Base-by-base conservation (phyloP, 2,329 filamentous ascomycete genomes). In the Ascochyta lentis region DNA sequence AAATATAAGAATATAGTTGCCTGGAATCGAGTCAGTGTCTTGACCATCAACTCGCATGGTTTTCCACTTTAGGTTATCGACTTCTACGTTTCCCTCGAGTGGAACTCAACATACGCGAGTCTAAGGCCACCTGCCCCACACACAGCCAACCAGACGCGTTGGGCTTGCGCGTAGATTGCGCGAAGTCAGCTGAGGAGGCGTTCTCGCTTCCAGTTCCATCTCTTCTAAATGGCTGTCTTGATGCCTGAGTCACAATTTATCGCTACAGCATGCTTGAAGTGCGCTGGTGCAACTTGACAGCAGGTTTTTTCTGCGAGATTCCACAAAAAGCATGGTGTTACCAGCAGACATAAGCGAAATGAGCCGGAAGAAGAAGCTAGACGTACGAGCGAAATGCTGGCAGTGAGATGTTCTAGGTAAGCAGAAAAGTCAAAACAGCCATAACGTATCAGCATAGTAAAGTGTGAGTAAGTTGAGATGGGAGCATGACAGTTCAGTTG, bases 121-220 rank as follows among this genome's bases (percentile, higher is more conserved):
- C 27, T 19, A 16, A 43, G 29, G 41, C 46, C 37, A 12, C 24
- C 22, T 26, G 19, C 19, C 15, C 8, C 12, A 24, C 23, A 15
- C 3, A 12, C 35, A 42, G 31, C 42, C 24, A 43, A 47, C 27
- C 42, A 34, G n/a, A 43, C 31, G 47, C 42, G 42, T 39, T 8
- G 38, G 38, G n/a, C 3, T 15, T 23, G 5, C 48, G 43, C 53
- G 53, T 48, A 10, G 2, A 23, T n/a, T 23, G 15, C 42, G 43
- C 53, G 53, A 47, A 29, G 38, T 56, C 53, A 51, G 44, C 44
- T 54, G 50, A 43, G 43, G 29, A 37, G 9, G 55, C 16, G 9
- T 49, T 24, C 13, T 35, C 4, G 24, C 22, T n/a, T 4, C 12
- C 1, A 4, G 22, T 26, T 10, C 15, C 5, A 19, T 3, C 2